Evolutionary conservation across 768 basidiomycete genomes (phyloP), one percentile per base, ranked within the genome.

Genomic region (Mycena filopes): DNA sequence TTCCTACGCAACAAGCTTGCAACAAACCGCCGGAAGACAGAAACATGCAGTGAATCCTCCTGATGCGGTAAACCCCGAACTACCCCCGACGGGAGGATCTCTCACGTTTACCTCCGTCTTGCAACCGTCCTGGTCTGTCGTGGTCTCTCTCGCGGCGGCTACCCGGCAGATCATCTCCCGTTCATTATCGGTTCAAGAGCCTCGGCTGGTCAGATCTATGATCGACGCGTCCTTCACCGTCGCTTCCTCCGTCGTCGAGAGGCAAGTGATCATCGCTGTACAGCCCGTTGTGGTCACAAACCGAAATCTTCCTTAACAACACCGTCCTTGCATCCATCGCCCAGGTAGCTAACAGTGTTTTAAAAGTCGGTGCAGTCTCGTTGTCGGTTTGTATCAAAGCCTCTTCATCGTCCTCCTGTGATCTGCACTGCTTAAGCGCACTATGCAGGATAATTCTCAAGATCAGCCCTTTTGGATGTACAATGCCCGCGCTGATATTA

Each of bases 391-490:
- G 75, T 54, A 71, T 66, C 63, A 43, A 68, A 55, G 55, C 61
- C 68, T 59, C 62, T 67, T 58, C 65, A 62, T 54, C 66, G 63
- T 60, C 59, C 66, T 56, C 55, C 53, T 57, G 66, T 72, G 74
- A 75, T 79, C 70, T 78, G 81, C 84, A 85, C 84, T 75, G 84
- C 84, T 80, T 72, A 68, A 74, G 74, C 72, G 47, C 43, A 58
- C 31, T 23, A 80, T 79, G 80, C 74, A 77, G 72, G 72, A 72
- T 66, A 71, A 70, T 71, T 61, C 70, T 65, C 68, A 77, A 72
- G 73, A 80, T 79, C 76, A 77, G 70, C 65, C 60, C 57, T 73
- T 66, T 56, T 71, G 57, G 65, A 66, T 57, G 55, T 40, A 49
- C 62, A 63, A 67, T 56, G 66, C 13, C 26, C 36, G 31, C 26